These are phyloP conservation scores for Acidomyces sp. DNA, from an alignment of 495 filamentous ascomycete species.

Conservation along the genomic window DNA sequence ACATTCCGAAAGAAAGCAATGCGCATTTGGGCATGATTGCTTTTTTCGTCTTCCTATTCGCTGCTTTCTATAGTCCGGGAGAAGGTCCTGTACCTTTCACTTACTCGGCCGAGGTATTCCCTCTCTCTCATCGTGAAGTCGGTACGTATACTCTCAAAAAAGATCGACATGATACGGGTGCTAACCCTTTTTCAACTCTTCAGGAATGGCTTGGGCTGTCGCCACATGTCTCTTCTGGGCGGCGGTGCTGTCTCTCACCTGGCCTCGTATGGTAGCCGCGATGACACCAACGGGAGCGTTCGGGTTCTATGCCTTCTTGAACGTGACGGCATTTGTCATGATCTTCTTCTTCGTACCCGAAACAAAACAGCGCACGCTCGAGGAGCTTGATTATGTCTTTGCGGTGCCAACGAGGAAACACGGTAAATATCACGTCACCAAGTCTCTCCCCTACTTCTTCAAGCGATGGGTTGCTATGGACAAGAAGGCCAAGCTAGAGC, in stretches of 20 bases:
- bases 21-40: conserved; percentile 44
- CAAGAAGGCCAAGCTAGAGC: conserved; percentile 10
- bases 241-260: conserved; percentile 53
- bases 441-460: conserved; percentile 16
- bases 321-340: conserved; percentile 48
- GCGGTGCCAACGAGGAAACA: conserved; percentile 14
- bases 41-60: conserved; percentile 53
- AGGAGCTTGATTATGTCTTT: conserved; percentile 30
- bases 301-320: conserved; percentile 40
- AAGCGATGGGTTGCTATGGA: conserved; percentile 14
- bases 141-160: too few relatives aligned
- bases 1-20: conserved; percentile 38
- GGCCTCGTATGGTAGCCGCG: conserved; percentile 41
- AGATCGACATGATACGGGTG: too few relatives aligned
- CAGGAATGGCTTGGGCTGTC: conserved; percentile 37
- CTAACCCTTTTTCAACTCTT: too few relatives aligned
- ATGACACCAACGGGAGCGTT: conserved; percentile 52
- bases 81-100: conserved; percentile 76
- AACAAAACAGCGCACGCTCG: conserved; percentile 64
- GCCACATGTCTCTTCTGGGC: conserved; percentile 62
- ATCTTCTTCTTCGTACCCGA: conserved; percentile 60
- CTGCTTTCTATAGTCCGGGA: conserved; percentile 63
- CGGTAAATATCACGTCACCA: conserved; percentile 9
- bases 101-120: conserved; percentile 71
- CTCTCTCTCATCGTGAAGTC: conserved; percentile 31